Conservation (phyloP, 129 eudicot genomes). For the Daucus carota region DNA sequence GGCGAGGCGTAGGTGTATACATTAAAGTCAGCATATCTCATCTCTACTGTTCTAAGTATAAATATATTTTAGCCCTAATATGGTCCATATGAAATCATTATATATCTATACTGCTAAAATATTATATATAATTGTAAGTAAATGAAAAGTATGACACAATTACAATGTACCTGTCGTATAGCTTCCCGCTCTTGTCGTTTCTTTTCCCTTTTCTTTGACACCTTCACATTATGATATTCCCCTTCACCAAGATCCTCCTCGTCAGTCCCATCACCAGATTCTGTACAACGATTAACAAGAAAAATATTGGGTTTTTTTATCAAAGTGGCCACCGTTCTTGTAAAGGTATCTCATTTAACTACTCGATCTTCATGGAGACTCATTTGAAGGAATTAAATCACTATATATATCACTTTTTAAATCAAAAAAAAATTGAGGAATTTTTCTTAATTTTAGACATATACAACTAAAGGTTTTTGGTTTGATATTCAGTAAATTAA, state of each 20-base stretch:
- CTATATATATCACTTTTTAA: no score
- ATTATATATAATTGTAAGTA: neutral
- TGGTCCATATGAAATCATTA: neutral
- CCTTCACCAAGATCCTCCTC: slow-evolving; percentile 79
- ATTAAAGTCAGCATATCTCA: neutral
- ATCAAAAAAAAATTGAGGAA: no score
- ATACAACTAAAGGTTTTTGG: no score
- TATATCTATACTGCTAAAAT: neutral
- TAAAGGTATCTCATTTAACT: no score
- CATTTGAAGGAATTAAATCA: no score
- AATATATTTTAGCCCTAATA: neutral
- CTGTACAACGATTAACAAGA: slow-evolving; percentile 27
- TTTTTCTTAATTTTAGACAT: no score
- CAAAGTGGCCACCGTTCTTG: no score
- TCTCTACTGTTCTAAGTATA: neutral
- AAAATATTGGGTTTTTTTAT: no score
- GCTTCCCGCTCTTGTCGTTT: slow-evolving; percentile 93
- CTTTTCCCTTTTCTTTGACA: slow-evolving; percentile 79
- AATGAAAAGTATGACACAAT: neutral
- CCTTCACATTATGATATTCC: slow-evolving; percentile 41
- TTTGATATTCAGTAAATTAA: no score
- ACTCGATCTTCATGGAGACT: no score
- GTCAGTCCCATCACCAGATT: slow-evolving; percentile 67
- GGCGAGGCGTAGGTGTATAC: neutral
- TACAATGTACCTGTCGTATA: slow-evolving; percentile 55